phyloP scores from a whole-genome alignment of 192 early-diverging fungal species.

The Chytriomyces sp. region DNA sequence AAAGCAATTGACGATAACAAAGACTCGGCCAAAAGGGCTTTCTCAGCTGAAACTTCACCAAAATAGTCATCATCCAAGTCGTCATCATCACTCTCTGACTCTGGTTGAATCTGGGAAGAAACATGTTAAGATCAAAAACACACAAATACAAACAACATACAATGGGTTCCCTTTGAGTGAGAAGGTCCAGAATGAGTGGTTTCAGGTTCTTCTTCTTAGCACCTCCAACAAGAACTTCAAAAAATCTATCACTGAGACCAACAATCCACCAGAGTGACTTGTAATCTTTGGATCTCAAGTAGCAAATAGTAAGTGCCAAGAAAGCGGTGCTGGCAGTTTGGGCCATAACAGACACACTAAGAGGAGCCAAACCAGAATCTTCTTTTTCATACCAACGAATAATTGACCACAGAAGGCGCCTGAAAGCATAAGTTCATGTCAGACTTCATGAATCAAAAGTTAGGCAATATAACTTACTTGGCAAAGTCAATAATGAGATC shows the following conservation, averaged over 20 bases:
- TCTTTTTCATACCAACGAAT: conserved; percentile 45
- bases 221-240: conserved; percentile 46
- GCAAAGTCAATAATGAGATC: conserved; percentile 31
- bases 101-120: conserved; percentile 34
- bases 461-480: conserved; percentile 29
- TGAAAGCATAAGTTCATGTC: conserved; percentile 5
- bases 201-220: conserved; percentile 40
- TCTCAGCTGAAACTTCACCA: conserved; percentile 38
- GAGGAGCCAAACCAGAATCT: not conserved
- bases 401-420: conserved; percentile 48
- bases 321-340: conserved; percentile 49
- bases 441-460: not conserved
- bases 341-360: conserved; percentile 24
- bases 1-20: conserved; percentile 35
- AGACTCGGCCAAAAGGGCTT: conserved; percentile 32
- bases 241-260: conserved; percentile 46
- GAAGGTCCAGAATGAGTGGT: conserved; percentile 42
- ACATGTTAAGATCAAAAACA: conserved; percentile 1
- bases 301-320: conserved; percentile 37
- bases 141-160: conserved; percentile 24
- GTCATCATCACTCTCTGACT: conserved; percentile 30
- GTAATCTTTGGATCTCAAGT: conserved; percentile 30
- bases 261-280: conserved; percentile 45
- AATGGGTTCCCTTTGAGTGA: conserved; percentile 39
- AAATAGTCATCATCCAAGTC: conserved; percentile 34